phyloP scores from a whole-genome alignment of 176 grass and related monocot genomes.

The Hsuehochloa calcarea region DNA sequence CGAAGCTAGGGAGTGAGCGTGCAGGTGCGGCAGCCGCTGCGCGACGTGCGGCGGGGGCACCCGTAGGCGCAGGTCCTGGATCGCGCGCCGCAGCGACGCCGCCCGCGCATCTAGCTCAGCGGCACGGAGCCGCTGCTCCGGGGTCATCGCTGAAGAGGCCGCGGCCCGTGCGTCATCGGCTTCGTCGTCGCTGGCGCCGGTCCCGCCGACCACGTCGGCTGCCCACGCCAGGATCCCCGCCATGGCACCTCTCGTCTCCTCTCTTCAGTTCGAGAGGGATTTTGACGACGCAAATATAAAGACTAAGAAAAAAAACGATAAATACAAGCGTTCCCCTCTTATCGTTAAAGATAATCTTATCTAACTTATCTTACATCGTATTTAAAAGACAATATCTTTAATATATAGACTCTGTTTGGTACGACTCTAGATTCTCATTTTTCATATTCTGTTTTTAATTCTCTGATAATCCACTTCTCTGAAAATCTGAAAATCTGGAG shows the following conservation, averaged over 20 bases:
- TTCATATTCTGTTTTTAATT: too few relatives aligned
- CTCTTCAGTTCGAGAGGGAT: too few relatives aligned
- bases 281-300: too few relatives aligned
- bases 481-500: too few relatives aligned
- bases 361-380: too few relatives aligned
- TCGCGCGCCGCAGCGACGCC: slow-evolving; percentile 51
- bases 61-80: slow-evolving; percentile 59
- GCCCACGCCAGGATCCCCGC: slow-evolving; percentile 81
- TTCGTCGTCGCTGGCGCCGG: slow-evolving; percentile 38
- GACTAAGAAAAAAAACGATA: too few relatives aligned
- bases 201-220: slow-evolving; percentile 69
- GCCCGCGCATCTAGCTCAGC: slow-evolving; percentile 55
- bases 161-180: slow-evolving; percentile 42
- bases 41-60: slow-evolving; percentile 69
- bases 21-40: slow-evolving; percentile 74
- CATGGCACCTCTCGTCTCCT: slow-evolving; percentile 23
- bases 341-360: too few relatives aligned
- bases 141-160: slow-evolving; percentile 51
- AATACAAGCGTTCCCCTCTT: too few relatives aligned
- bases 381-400: too few relatives aligned
- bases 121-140: slow-evolving; percentile 56
- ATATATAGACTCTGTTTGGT: too few relatives aligned
- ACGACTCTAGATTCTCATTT: too few relatives aligned
- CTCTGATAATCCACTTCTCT: too few relatives aligned
- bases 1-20: slow-evolving; percentile 82